Evolutionary conservation across 2,329 filamentous ascomycete species (phyloP).

Genomic region (Diplodia corticola): DNA sequence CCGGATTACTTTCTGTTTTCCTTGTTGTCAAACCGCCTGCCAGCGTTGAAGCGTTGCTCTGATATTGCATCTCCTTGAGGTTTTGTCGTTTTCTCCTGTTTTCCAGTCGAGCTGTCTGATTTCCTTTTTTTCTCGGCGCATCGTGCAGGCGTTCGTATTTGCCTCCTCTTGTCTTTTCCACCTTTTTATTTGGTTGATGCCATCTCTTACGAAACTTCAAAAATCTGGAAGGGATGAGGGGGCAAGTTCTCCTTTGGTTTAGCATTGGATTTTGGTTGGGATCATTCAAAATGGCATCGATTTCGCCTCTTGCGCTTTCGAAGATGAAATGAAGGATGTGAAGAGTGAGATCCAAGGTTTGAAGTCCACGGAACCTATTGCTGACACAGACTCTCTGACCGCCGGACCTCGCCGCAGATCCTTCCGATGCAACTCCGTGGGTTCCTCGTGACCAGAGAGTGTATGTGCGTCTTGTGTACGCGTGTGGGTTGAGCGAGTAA

Average conservation of each 20-base stretch:
- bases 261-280: neutral
- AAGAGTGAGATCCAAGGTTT: neutral
- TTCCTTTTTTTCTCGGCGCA: neutral
- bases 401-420: neutral
- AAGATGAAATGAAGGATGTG: neutral
- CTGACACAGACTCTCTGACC: neutral
- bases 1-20: neutral
- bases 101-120: neutral
- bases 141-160: neutral
- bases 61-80: neutral
- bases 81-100: neutral
- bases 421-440: neutral
- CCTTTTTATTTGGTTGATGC: neutral
- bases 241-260: neutral
- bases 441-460: neutral
- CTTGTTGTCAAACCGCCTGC: neutral
- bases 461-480: neutral
- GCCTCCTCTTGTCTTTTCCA: neutral
- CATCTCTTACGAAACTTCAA: slow-evolving; percentile 5
- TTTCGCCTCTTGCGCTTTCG: neutral
- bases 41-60: slow-evolving; percentile 8
- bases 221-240: neutral
- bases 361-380: neutral
- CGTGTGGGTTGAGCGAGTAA: neutral
- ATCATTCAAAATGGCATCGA: neutral